Base-by-base conservation (phyloP, 2,329 filamentous ascomycete genomes). In the Pseudocercospora ulei region DNA sequence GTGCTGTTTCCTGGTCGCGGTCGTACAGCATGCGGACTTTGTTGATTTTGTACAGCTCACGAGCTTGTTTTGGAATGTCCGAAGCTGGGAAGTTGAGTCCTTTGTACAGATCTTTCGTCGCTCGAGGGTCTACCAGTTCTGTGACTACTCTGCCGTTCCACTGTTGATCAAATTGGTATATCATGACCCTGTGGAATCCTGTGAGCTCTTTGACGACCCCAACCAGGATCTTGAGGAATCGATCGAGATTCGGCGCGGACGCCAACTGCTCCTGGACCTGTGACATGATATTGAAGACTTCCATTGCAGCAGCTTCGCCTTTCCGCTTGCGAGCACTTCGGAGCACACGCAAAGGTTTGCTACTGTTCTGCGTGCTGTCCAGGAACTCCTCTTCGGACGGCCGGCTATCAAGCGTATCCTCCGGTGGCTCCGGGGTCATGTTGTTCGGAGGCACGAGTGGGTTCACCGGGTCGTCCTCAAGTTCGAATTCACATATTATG, bases 71-170 rank as follows among this genome's bases (percentile, higher is more conserved):
- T 22, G 79, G 85, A 39, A 85, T 94, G 62, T 87, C 86, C 1
- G 82, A 82, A 1, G 86, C 86, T 0, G 86, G 86, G 46, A 94
- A 94, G 56, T 90, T 80, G 3, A 94, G 67, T 0, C 85, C 86
- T 55, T 87, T 84, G 65, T 86, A 94, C 0, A 93, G 64, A 58
- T 93, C 86, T 38, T 80, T 78, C 0, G 84, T 88, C 19, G 79
- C 76, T 11, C 75, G 68, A 1, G 82, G 82, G 56, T 94, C 82
- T 5, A 93, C 81, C 7, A 93, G 66, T 57, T 94, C 86, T 0
- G 85, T 85, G 3, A 93, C 85, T 1, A 93, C 85, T 39, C 82
- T 78, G 11, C 85, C 86, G 52, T 92, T 93, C 68, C 80, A 90
- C 1, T 70, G 62, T 3, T 76, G 68, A 58, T 94, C 86, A 48